Evolutionary conservation across 2,329 filamentous ascomycete genomes (phyloP).

Genomic region (Exophiala phaeomuriformis): DNA sequence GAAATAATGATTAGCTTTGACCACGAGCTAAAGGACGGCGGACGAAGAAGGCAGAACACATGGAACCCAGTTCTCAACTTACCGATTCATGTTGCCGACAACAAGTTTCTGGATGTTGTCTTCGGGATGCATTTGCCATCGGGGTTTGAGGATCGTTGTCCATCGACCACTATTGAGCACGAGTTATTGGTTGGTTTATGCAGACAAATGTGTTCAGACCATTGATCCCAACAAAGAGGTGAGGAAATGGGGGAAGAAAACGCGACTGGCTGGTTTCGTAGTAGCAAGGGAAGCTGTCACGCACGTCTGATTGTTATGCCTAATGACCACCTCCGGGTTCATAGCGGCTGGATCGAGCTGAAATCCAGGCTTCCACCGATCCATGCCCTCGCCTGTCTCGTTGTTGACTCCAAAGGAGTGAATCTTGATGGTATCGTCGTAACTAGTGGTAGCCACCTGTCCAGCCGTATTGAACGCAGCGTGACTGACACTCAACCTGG

Average conservation of each 20-base stretch:
- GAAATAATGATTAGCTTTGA: neutral
- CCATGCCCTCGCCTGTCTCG: conserved; percentile 40
- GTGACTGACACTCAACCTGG: conserved; percentile 79
- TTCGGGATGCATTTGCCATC: conserved; percentile 76
- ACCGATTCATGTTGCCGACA: conserved; percentile 92
- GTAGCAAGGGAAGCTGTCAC: conserved; percentile 50
- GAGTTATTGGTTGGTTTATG: neutral
- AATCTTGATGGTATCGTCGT: conserved; percentile 92
- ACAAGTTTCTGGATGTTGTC: conserved; percentile 80
- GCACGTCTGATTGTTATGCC: conserved; percentile 93
- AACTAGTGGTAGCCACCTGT: conserved; percentile 82
- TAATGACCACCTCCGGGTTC: conserved; percentile 60
- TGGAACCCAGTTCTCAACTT: neutral
- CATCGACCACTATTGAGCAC: conserved; percentile 21
- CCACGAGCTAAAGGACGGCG: neutral
- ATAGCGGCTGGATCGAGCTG: conserved; percentile 56
- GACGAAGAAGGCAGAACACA: neutral
- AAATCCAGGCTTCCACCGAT: conserved; percentile 53
- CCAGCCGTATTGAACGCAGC: conserved; percentile 82
- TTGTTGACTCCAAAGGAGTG: conserved; percentile 59
- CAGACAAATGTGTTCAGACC: neutral
- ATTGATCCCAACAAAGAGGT: neutral
- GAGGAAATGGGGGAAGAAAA: conserved; percentile 26
- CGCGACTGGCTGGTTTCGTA: conserved; percentile 43
- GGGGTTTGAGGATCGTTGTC: conserved; percentile 58